phyloP scores from a whole-genome alignment of 2,329 filamentous ascomycete genomes.

The Penicillium sp. region DNA sequence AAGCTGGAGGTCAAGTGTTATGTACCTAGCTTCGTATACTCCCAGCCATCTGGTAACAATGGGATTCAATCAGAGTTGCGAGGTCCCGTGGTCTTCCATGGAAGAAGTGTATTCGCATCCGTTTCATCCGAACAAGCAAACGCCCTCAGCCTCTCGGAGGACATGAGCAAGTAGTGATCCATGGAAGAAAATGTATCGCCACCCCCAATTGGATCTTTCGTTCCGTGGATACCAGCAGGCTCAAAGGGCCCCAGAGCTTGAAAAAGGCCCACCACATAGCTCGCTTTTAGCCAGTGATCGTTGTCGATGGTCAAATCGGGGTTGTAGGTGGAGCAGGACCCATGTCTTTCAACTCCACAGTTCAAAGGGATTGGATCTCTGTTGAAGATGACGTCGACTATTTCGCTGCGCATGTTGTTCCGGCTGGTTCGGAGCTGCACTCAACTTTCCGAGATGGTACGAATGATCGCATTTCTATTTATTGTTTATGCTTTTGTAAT shows the following conservation, averaged over 20 bases:
- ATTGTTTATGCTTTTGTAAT: conserved; percentile 9
- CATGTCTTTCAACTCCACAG: conserved; percentile 16
- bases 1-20: not conserved
- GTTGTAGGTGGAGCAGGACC: conserved; percentile 12
- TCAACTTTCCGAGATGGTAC: conserved; percentile 9
- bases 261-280: conserved; percentile 3
- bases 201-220: not conserved
- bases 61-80: not conserved
- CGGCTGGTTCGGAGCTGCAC: conserved; percentile 20
- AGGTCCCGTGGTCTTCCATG: not conserved
- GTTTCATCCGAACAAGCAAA: not conserved
- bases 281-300: conserved; percentile 10
- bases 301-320: not conserved
- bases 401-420: conserved; percentile 14
- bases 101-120: not conserved
- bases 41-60: not conserved
- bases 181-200: conserved; percentile 2
- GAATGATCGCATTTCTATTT: conserved; percentile 11
- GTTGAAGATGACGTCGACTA: conserved; percentile 22
- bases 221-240: not conserved
- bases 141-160: not conserved
- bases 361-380: conserved; percentile 5
- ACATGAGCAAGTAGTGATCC: not conserved
- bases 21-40: not conserved
- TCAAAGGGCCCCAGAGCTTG: not conserved